A percentile compares a stretch with the other conserved stretches of the same genome.
phyloP scores from a whole-genome alignment of 1,284 basidiomycete genomes.

The Ceratobasidium sp. region DNA sequence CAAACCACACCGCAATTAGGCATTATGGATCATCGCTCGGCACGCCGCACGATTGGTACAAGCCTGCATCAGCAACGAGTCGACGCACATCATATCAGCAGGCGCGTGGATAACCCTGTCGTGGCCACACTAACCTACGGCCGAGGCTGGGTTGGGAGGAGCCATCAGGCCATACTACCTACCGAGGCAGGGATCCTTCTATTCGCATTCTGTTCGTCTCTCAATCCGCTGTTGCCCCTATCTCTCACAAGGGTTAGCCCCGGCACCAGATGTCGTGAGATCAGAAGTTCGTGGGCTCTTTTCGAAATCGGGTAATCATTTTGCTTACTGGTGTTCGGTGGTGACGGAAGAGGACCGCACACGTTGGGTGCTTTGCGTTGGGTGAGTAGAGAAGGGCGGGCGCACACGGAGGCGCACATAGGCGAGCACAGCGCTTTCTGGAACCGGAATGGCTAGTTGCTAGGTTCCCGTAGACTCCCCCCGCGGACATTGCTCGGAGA shows the following conservation, averaged over 20 bases:
- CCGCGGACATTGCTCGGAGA: too few species aligned
- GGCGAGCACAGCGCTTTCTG: too few species aligned
- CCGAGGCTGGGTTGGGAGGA: not conserved
- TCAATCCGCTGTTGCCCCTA: not conserved
- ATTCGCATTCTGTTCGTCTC: not conserved
- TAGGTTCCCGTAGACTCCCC: too few species aligned
- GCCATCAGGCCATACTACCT: not conserved
- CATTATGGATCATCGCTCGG: not conserved
- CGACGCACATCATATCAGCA: not conserved
- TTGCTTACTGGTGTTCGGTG: not conserved
- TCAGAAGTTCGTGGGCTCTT: not conserved
- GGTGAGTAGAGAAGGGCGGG: too few species aligned
- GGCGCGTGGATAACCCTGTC: not conserved
- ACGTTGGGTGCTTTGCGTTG: too few species aligned
- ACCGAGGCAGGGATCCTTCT: not conserved
- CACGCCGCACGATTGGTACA: not conserved
- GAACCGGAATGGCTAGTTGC: too few species aligned
- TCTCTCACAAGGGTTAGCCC: not conserved
- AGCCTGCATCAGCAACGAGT: not conserved
- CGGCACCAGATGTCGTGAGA: not conserved
- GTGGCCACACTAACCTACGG: not conserved
- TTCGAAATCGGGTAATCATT: not conserved
- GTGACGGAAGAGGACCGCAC: too few species aligned
- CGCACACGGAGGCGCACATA: too few species aligned
- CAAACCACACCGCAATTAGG: not conserved